Conservation (phyloP, 2,329 filamentous ascomycete genomes). For the Bipolaris zeicola region DNA sequence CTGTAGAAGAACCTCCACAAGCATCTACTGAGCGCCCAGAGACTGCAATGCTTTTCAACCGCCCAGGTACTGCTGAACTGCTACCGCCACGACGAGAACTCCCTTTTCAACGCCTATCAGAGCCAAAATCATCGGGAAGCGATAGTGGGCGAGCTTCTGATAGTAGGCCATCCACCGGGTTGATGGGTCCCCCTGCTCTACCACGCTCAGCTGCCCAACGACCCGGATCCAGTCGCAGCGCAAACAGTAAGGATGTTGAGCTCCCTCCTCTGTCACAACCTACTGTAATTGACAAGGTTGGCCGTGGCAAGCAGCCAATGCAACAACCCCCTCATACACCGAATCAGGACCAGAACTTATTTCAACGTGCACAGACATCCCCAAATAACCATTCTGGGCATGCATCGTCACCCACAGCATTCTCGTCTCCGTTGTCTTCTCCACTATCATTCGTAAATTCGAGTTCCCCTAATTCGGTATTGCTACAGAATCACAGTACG, state of each 20-base stretch:
- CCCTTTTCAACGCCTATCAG: constrained; percentile 47
- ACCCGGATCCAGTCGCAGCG: constrained; percentile 25
- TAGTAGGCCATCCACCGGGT: constrained; percentile 30
- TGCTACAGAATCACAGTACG: constrained; percentile 29
- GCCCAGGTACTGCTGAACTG: constrained; percentile 18
- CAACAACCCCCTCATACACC: constrained; percentile 13
- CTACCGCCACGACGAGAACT: constrained; percentile 49
- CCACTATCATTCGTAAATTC: constrained; percentile 12
- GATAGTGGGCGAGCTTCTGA: constrained; percentile 29
- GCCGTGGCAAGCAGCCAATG: constrained; percentile 6
- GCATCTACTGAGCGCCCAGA: constrained; percentile 19
- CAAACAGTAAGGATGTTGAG: constrained; percentile 24
- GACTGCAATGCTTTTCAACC: constrained; percentile 23
- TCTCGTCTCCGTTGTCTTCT: constrained; percentile 17
- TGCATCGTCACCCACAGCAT: constrained; percentile 9
- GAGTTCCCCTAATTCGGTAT: constrained; percentile 18
- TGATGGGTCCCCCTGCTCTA: constrained; percentile 44
- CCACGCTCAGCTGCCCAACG: constrained; percentile 28
- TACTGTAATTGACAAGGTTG: constrained; percentile 29
- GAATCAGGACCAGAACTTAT: constrained; percentile 6
- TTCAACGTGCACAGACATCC: constrained; percentile 2
- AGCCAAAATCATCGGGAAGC: constrained; percentile 32
- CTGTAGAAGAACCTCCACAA: constrained; percentile 12
- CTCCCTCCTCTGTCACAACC: constrained; percentile 47
- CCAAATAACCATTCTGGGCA: constrained; percentile 11